Evolutionary conservation across 2,329 filamentous ascomycete species (phyloP), one percentile per base, ranked within the genome.

Genomic region (Periglandula ipomoeae): DNA sequence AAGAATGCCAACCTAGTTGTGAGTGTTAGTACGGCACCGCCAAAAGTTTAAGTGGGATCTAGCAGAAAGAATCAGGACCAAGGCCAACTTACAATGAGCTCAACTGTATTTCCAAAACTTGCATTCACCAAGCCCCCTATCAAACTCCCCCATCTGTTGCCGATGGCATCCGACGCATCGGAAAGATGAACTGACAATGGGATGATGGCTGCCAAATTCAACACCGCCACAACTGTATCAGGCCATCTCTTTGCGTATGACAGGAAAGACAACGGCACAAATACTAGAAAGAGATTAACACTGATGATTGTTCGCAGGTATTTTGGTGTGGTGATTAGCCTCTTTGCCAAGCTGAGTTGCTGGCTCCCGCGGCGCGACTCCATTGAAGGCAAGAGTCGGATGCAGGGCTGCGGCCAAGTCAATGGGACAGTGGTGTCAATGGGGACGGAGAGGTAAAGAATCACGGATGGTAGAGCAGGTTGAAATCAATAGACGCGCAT

Each of bases 91-190:
- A 54, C 52, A 37, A 54, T 54, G 1, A 54, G 19, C 43, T 54
- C 52, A n/a, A 54, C 52, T 1, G 50, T 52, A 20, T 54, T 54
- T 17, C 52, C 52, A 6, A 54, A 49, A n/a, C 50, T 50, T n/a
- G 52, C 52, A 45, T 54, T 54, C 11, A 54, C 50, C 41, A 54
- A 30, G 2, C 52, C 52, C 15, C 50, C 52, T 6, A 52, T 24
- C 34, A 54, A 8, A 15, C 34, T 42, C 4, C 52, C 52, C 50
- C 50, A 52, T 40, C 52, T 39, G 6, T 52, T 43, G 23, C 52
- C 48, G 11, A 54, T 42, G 17, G 45, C 48, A 27, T 52, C 52
- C 2, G 52, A 52, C 19, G 52, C 52, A 47, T 41, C 50, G 8
- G 52, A 54, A 9, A 54, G 41, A 34, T 48, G 48, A 11, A 47